Percentiles rank a stretch among this genome's conserved stretches.
Evolutionary conservation across 2,329 filamentous ascomycete genomes (phyloP).

Genomic region (Lojkania enalia): DNA sequence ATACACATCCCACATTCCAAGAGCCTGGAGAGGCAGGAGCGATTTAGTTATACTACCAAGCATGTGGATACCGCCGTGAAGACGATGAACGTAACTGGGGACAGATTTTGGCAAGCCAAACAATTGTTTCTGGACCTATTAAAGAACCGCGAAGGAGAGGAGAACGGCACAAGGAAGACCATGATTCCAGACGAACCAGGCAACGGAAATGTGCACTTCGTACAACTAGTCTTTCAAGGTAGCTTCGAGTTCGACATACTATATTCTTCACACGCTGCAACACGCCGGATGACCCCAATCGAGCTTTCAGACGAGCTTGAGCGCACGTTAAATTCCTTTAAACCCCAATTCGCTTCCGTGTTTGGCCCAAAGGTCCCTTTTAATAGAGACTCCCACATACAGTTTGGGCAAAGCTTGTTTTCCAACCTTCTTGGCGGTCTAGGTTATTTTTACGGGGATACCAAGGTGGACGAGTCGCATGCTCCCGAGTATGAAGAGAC

Average conservation of each 20-base stretch:
- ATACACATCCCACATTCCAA: constrained; percentile 67
- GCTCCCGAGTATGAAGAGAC: constrained; percentile 90
- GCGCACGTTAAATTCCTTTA: constrained; percentile 66
- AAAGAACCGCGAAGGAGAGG: constrained; percentile 57
- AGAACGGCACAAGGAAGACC: constrained; percentile 24
- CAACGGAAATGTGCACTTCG: constrained; percentile 76
- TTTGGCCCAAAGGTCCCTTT: constrained; percentile 77
- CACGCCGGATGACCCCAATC: constrained; percentile 49
- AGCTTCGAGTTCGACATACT: constrained; percentile 88
- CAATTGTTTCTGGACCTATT: constrained; percentile 56
- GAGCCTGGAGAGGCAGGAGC: constrained; percentile 62
- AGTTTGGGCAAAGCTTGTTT: constrained; percentile 82
- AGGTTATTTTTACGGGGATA: constrained; percentile 87
- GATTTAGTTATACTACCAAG: constrained; percentile 46
- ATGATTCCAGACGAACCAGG: constrained; percentile 65
- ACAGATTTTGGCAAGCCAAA: constrained; percentile 79
- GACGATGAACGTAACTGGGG: constrained; percentile 65
- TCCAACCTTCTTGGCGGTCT: constrained; percentile 91
- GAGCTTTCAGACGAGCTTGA: constrained; percentile 71
- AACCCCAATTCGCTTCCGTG: constrained; percentile 69
- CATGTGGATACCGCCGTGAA: constrained; percentile 72
- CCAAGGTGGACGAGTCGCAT: constrained; percentile 83
- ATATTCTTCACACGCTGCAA: constrained; percentile 78
- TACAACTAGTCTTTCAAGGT: constrained; percentile 88
- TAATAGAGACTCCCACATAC: constrained; percentile 68